Evolutionary conservation across 148 eudicot species (phyloP).

Genomic region (Camellia sinensis): DNA sequence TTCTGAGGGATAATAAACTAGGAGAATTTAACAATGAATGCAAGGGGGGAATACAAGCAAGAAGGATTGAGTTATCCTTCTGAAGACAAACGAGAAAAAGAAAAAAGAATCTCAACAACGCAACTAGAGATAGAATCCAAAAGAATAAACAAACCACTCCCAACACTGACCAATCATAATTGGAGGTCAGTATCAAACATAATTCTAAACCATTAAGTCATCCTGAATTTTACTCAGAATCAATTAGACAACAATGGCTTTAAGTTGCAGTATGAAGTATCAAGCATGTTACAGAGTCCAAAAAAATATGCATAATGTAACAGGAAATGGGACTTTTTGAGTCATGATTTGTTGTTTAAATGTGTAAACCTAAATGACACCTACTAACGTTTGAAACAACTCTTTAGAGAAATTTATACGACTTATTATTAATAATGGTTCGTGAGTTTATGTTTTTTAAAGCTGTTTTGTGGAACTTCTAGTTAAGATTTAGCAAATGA

Average conservation of each 20-base stretch:
- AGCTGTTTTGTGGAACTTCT: not conserved
- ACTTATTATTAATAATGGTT: not conserved
- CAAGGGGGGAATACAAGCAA: too few relatives aligned
- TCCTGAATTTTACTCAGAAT: too few relatives aligned
- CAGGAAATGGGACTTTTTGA: too few relatives aligned
- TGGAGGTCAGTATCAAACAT: too few relatives aligned
- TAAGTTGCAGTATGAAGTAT: not conserved
- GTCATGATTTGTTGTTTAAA: too few relatives aligned
- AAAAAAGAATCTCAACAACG: not conserved
- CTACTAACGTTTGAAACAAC: not conserved
- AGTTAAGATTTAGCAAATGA: too few relatives aligned
- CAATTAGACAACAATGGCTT: constrained; percentile 2
- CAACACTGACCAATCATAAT: not conserved
- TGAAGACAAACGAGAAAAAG: too few relatives aligned
- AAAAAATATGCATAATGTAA: not conserved
- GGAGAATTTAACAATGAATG: too few relatives aligned
- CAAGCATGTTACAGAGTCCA: not conserved
- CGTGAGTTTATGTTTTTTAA: not conserved
- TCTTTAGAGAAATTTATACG: not conserved
- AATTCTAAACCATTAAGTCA: too few relatives aligned
- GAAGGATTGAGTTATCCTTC: too few relatives aligned
- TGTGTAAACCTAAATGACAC: too few relatives aligned
- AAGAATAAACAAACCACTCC: not conserved
- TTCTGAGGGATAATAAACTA: too few relatives aligned
- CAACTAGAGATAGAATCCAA: not conserved